Conservation (phyloP, 2,329 filamentous ascomycete genomes). For the Phoma herbarum region DNA sequence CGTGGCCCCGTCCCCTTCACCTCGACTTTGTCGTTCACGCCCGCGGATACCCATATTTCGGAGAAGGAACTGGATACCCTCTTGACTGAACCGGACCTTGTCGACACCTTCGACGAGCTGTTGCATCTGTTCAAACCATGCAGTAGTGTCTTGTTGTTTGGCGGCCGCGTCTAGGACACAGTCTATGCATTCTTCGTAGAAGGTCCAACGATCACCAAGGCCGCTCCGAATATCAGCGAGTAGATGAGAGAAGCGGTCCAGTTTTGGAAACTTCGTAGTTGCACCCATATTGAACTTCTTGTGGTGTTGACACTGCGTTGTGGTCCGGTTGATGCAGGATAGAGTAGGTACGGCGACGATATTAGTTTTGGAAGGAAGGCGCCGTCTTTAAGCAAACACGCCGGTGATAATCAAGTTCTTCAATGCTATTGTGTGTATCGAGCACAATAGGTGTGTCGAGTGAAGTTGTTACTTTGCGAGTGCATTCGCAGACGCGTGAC, state of each 20-base stretch:
- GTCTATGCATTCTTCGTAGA: conserved; percentile 29
- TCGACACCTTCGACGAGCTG: conserved; percentile 16
- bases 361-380: neutral
- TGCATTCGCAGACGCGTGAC: neutral
- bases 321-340: neutral
- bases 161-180: conserved; percentile 8
- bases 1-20: conserved; percentile 82
- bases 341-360: neutral
- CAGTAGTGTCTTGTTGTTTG: conserved; percentile 13
- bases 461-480: neutral
- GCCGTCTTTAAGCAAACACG: neutral
- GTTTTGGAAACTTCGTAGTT: neutral
- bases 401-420: neutral
- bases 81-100: conserved; percentile 16
- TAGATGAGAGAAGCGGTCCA: conserved; percentile 11
- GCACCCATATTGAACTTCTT: neutral
- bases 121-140: conserved; percentile 25
- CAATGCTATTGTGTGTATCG: conserved; percentile 2
- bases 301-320: conserved; percentile 1
- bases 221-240: conserved; percentile 20
- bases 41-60: conserved; percentile 11
- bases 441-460: conserved; percentile 2
- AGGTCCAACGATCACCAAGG: conserved; percentile 24
- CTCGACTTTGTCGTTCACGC: conserved; percentile 57
- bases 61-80: conserved; percentile 27